phyloP scores from a whole-genome alignment of 1,284 basidiomycete genomes.

The Cryptococcus sp. region DNA sequence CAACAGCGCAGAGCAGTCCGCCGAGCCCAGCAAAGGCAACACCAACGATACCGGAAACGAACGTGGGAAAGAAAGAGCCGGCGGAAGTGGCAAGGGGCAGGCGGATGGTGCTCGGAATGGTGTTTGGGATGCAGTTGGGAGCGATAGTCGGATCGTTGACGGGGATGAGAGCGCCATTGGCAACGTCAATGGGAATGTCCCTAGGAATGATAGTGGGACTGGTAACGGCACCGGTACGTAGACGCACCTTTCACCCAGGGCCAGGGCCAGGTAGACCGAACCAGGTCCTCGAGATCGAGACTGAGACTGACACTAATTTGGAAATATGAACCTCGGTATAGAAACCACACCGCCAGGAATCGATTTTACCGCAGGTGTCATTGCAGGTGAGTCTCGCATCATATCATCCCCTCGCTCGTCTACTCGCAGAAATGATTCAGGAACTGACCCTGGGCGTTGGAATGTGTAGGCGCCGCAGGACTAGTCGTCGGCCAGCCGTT shows the following conservation, averaged over 20 bases:
- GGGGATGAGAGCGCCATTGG: not conserved
- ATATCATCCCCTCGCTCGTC: not conserved
- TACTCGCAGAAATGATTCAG: not conserved
- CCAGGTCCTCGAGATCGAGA: not conserved
- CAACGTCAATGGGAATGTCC: not conserved
- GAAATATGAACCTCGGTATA: not conserved
- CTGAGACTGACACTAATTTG: not conserved
- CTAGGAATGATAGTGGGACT: slow-evolving; percentile 6
- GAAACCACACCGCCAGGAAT: slow-evolving; percentile 30
- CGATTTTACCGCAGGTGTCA: slow-evolving; percentile 49
- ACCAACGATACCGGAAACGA: not conserved
- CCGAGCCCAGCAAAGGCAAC: not conserved
- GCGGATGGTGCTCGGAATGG: too few species aligned
- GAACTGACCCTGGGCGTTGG: not conserved
- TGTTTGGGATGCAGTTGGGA: too few species aligned
- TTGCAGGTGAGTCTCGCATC: slow-evolving; percentile 42
- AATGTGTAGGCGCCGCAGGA: slow-evolving; percentile 46
- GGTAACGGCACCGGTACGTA: not conserved
- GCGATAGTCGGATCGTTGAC: too few species aligned
- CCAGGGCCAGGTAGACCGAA: too few species aligned
- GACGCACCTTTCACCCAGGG: not conserved
- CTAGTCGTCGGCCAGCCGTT: slow-evolving; percentile 53
- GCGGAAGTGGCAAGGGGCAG: too few species aligned
- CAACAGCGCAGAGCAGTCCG: not conserved
- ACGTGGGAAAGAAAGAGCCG: slow-evolving; percentile 15